A percentile compares a stretch with the other conserved stretches of the same genome.
Evolutionary conservation across 2,329 filamentous ascomycete species (phyloP).

Genomic region (Zopfia rhizophila): DNA sequence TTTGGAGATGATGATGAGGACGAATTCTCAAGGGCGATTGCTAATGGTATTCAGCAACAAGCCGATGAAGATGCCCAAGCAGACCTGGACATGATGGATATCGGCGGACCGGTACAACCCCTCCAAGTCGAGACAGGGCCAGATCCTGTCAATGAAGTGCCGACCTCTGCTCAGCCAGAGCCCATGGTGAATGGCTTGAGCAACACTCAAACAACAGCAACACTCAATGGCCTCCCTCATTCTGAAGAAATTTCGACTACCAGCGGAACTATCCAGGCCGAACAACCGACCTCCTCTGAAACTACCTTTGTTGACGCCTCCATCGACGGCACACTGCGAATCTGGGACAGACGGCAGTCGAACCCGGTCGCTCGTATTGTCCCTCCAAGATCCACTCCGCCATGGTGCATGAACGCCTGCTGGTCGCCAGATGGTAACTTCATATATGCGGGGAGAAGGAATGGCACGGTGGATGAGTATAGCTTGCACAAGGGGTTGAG

Average conservation of each 20-base stretch:
- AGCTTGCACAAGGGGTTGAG: conserved; percentile 83
- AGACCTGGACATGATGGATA: conserved; percentile 58
- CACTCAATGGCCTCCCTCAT: conserved; percentile 62
- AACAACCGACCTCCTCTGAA: conserved; percentile 67
- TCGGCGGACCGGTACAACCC: conserved; percentile 55
- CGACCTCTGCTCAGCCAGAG: conserved; percentile 26
- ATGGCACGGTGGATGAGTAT: conserved; percentile 94
- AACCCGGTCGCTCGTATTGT: conserved; percentile 82
- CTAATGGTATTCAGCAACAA: conserved; percentile 59
- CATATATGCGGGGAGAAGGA: conserved; percentile 91
- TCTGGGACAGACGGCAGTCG: conserved; percentile 87
- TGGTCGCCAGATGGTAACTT: conserved; percentile 97
- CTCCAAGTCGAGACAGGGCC: conserved; percentile 35
- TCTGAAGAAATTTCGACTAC: conserved; percentile 56
- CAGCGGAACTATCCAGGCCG: conserved; percentile 44
- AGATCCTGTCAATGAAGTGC: conserved; percentile 32
- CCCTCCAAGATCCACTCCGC: conserved; percentile 79
- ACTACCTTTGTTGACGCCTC: conserved; percentile 89
- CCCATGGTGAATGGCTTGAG: conserved; percentile 27
- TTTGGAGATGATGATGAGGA: conserved; percentile 87
- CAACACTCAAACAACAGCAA: conserved; percentile 27
- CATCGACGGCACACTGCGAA: conserved; percentile 86
- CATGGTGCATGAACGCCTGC: conserved; percentile 97
- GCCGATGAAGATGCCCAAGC: conserved; percentile 54
- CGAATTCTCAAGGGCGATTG: conserved; percentile 80